phyloP scores from a whole-genome alignment of 2,329 filamentous ascomycete species.

The Paraconiothyrium sp. region DNA sequence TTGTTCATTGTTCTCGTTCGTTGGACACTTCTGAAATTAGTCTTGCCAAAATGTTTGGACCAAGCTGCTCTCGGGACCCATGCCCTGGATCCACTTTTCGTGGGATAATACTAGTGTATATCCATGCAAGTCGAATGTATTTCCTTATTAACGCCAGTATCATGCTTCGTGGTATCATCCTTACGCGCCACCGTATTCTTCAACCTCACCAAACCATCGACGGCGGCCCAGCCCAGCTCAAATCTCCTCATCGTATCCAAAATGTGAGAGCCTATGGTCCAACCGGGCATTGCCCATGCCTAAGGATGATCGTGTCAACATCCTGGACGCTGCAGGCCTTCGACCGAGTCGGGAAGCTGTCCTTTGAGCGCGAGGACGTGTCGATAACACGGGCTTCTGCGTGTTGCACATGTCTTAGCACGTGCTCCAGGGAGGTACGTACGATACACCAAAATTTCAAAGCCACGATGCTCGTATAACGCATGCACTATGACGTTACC shows the following conservation, averaged over 20 bases:
- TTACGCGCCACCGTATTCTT: background rate
- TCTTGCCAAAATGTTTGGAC: no score
- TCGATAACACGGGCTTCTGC: background rate
- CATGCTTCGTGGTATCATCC: background rate
- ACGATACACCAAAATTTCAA: background rate
- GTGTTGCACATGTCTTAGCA: background rate
- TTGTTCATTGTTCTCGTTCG: no score
- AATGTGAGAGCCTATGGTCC: background rate
- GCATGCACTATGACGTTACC: slow-evolving; percentile 19
- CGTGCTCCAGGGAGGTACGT: background rate
- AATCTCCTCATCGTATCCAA: background rate
- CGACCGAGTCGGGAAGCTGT: background rate
- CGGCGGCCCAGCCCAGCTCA: background rate
- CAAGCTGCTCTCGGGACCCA: no score
- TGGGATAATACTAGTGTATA: no score
- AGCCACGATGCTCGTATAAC: background rate
- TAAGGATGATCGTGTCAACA: background rate
- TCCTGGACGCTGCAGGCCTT: background rate
- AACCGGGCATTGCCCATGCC: background rate
- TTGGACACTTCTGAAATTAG: no score
- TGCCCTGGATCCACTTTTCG: no score
- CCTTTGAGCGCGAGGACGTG: background rate
- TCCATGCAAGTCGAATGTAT: background rate
- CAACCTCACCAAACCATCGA: background rate
- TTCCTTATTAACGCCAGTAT: background rate